These are phyloP conservation scores for Colletotrichum sansevieriae DNA, from an alignment of 2,329 filamentous ascomycete genomes.

Conservation along the genomic window DNA sequence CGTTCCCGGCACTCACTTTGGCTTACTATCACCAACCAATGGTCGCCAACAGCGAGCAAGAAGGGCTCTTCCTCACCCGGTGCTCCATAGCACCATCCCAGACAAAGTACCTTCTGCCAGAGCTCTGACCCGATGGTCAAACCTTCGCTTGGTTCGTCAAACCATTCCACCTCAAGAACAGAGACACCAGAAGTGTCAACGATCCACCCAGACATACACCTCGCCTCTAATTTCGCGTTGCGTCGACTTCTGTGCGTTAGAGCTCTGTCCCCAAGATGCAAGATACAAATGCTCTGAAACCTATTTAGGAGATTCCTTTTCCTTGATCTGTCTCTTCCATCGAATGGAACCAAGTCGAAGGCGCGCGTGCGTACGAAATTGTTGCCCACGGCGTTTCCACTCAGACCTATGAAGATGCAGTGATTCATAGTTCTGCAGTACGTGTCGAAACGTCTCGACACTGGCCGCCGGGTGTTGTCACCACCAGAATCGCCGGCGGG, in stretches of 20 bases:
- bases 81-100: constrained; percentile 6
- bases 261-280: neutral
- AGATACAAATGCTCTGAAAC: constrained; percentile 4
- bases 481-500: neutral
- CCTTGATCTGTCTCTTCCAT: neutral
- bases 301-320: neutral
- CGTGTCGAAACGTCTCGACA: constrained; percentile 10
- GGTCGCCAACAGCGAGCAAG: constrained; percentile 7
- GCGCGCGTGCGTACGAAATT: constrained; percentile 14
- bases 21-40: neutral
- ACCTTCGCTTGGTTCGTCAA: neutral
- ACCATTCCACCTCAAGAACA: neutral
- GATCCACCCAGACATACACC: neutral
- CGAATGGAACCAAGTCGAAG: constrained; percentile 1
- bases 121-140: neutral
- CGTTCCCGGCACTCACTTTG: neutral
- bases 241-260: neutral
- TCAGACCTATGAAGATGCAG: neutral
- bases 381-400: neutral
- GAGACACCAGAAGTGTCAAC: neutral
- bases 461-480: neutral
- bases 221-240: neutral
- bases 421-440: neutral
- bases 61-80: neutral
- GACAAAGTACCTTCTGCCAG: neutral